These are phyloP conservation scores for Gliomastix tumulicola DNA, from an alignment of 2,329 filamentous ascomycete genomes.

Conservation along the genomic window DNA sequence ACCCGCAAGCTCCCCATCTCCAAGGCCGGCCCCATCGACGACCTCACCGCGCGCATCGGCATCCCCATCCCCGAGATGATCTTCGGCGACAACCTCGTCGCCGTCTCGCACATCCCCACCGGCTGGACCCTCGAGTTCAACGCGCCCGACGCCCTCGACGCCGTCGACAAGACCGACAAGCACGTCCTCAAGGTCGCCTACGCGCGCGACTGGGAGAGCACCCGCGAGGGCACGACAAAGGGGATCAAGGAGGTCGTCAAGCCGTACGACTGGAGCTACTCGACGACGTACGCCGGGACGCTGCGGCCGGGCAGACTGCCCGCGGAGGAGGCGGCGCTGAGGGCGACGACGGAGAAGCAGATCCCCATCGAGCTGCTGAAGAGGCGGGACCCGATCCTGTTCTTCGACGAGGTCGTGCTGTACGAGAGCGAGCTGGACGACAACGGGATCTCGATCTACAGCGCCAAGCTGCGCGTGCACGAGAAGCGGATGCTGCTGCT, in stretches of 20 bases:
- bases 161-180: slow-evolving; percentile 87
- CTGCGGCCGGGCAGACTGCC: slow-evolving; percentile 24
- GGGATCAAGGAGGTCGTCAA: slow-evolving; percentile 91
- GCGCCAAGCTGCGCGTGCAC: slow-evolving; percentile 90
- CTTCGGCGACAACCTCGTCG: slow-evolving; percentile 87
- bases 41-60: slow-evolving; percentile 68
- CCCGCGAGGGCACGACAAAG: slow-evolving; percentile 67
- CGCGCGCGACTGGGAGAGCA: slow-evolving; percentile 73
- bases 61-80: slow-evolving; percentile 98
- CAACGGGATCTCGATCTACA: slow-evolving; percentile 88
- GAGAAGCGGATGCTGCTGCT: slow-evolving; percentile 80
- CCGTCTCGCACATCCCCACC: slow-evolving; percentile 65
- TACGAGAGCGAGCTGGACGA: slow-evolving; percentile 98
- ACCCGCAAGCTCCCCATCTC: slow-evolving; percentile 92
- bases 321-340: slow-evolving; percentile 13
- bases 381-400: slow-evolving; percentile 85
- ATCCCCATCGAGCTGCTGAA: slow-evolving; percentile 86
- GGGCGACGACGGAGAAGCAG: slow-evolving; percentile 24
- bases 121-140: slow-evolving; percentile 78
- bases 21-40: slow-evolving; percentile 83
- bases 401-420: slow-evolving; percentile 92
- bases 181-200: slow-evolving; percentile 92
- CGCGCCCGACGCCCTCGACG: slow-evolving; percentile 79
- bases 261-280: slow-evolving; percentile 98
- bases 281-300: slow-evolving; percentile 77